Evolutionary conservation across 2,329 filamentous ascomycete species (phyloP), one percentile per base, ranked within the genome.

Genomic region (Hyphodiscus sp.): DNA sequence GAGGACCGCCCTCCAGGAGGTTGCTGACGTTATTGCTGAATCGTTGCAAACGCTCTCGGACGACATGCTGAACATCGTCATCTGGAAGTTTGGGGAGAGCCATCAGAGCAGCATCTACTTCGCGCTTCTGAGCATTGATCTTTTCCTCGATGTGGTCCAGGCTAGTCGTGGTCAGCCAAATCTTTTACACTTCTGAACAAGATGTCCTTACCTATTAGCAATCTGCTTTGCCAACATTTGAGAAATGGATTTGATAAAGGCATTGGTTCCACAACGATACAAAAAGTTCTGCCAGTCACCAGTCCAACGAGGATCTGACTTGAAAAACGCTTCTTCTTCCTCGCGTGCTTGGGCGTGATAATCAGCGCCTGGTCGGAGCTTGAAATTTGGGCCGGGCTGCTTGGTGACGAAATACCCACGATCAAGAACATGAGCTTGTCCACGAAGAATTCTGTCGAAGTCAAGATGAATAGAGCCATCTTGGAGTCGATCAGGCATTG

Each of bases 361-460:
- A 0, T 66, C 58, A 0, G 68, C 58, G 13, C 52, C 52, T 1
- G 29, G 29, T 9, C 33, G 20, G 3, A 45, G 41, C 7, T 33
- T 19, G 18, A 42, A 52, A 9, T 52, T 44, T 1, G 52, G 52
- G 2, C 80, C 78, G 2, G 85, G 84, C 1, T 86, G 81, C 0
- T 85, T 87, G 0, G 91, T 89, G 9, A 89, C 81, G 57, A 85
- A 95, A 64, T 92, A 96, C 0, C 87, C 87, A n/a, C 88, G 76
- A 0, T 83, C 85, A 0, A 91, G 78, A 0, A 67, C 64, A 55
- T 88, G 89, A 2, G 53, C 50, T n/a, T 79, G 65, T 0, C 82
- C 81, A 0, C 74, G 72, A 4, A 95, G 74, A 52, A 91, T 85
- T 0, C 77, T 71, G 0, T 80, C 65, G 78, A 87, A 89, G 52